Evolutionary conservation across 306 rosid genomes (phyloP).

Genomic region (Hippophae gyantsensis): DNA sequence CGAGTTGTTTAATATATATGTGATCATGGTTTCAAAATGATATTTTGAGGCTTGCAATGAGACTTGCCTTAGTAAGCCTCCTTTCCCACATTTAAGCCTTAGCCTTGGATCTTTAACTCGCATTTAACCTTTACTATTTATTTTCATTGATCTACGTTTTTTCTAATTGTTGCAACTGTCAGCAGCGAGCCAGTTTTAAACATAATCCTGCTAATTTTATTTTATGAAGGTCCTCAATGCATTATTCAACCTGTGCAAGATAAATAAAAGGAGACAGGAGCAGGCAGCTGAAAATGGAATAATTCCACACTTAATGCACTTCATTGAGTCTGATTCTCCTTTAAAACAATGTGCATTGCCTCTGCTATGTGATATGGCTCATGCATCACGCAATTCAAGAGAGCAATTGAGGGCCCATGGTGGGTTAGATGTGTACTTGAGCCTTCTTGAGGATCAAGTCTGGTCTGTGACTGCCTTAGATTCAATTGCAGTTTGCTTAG

Average conservation of each 20-base stretch:
- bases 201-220: background rate
- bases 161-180: too few relatives aligned
- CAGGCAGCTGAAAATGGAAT: constrained; percentile 99
- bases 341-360: constrained; percentile 85
- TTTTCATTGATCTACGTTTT: background rate
- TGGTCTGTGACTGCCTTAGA: constrained; percentile 98
- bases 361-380: constrained; percentile 96
- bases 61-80: too few relatives aligned
- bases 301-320: constrained; percentile 93
- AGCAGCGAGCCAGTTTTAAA: constrained; percentile 7
- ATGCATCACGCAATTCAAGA: constrained; percentile 97
- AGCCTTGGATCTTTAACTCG: background rate
- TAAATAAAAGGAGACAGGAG: constrained; percentile 98
- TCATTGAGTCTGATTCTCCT: constrained; percentile 83
- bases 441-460: constrained; percentile 86
- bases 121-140: background rate
- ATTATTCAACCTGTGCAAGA: constrained; percentile 90
- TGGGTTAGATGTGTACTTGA: constrained; percentile 92
- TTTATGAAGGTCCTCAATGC: constrained; percentile 75
- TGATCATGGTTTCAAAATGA: background rate
- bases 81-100: too few relatives aligned
- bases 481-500: constrained; percentile 92
- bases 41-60: too few relatives aligned
- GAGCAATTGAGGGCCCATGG: constrained; percentile 99
- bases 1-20: background rate